These are phyloP conservation scores for Funneliformis geosporum DNA, from an alignment of 192 early-diverging fungal genomes.

Conservation along the genomic window DNA sequence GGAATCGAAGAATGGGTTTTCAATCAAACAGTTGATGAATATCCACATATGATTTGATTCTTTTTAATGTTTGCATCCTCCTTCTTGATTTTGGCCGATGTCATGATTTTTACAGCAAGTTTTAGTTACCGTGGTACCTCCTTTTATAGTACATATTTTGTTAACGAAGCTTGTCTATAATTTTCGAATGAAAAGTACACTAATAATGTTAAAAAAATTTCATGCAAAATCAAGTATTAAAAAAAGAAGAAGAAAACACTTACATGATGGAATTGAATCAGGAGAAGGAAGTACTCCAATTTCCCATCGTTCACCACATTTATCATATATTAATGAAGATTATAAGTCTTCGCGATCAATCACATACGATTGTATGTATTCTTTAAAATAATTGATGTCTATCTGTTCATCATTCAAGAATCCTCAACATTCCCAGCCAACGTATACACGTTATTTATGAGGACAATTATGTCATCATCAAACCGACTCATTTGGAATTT, in stretches of 20 bases:
- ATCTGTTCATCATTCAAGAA: constrained; percentile 82
- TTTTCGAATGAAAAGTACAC: too few relatives aligned
- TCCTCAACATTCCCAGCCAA: constrained; percentile 83
- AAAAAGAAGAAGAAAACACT: too few relatives aligned
- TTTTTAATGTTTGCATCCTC: constrained; percentile 72
- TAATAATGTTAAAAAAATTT: too few relatives aligned
- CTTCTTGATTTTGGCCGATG: constrained; percentile 73
- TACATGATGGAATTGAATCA: constrained; percentile 94
- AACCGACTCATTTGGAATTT: constrained; percentile 76
- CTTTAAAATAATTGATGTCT: constrained; percentile 85
- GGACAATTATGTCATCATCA: constrained; percentile 75
- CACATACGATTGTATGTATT: constrained; percentile 83
- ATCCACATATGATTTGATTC: too few relatives aligned
- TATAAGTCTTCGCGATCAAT: constrained; percentile 31
- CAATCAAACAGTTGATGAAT: too few relatives aligned
- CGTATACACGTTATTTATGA: constrained; percentile 93
- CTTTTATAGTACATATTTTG: constrained; percentile 90
- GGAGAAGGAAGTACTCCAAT: constrained; percentile 78
- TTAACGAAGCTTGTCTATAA: constrained; percentile 78
- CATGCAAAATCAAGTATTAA: too few relatives aligned
- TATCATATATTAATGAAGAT: constrained; percentile 73
- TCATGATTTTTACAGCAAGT: constrained; percentile 68
- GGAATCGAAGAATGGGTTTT: constrained; percentile 94
- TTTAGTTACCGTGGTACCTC: constrained; percentile 87
- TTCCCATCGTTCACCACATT: constrained; percentile 86